These are phyloP conservation scores for Fomes fomentarius DNA, from an alignment of 1,284 basidiomycete genomes.

Conservation along the genomic window DNA sequence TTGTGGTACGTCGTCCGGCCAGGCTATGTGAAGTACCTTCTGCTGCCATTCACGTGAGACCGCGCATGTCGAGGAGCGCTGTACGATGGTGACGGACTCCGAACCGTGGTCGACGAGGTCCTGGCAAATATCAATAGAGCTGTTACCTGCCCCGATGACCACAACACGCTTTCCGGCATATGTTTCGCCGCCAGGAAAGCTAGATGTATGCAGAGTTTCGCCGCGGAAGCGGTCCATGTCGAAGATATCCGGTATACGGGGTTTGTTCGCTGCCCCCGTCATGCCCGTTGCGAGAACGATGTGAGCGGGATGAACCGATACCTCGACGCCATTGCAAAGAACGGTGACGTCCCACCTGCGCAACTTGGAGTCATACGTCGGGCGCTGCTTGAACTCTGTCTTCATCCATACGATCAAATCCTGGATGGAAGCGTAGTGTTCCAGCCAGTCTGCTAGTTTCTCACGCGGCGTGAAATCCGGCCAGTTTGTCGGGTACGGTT, in stretches of 20 bases:
- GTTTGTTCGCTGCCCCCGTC: slow-evolving; percentile 52
- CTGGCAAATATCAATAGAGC: slow-evolving; percentile 47
- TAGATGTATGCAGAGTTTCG: slow-evolving; percentile 43
- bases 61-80: slow-evolving; percentile 33
- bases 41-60: slow-evolving; percentile 33
- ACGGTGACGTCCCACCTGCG: slow-evolving; percentile 56
- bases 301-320: slow-evolving; percentile 54
- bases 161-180: slow-evolving; percentile 49
- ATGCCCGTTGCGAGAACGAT: slow-evolving; percentile 65
- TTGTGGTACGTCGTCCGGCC: slow-evolving; percentile 43
- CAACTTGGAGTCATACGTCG: slow-evolving; percentile 40
- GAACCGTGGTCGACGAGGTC: slow-evolving; percentile 46
- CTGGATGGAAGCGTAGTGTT: slow-evolving; percentile 60
- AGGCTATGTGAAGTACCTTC: slow-evolving; percentile 29
- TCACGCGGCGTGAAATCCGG: slow-evolving; percentile 31
- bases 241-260: slow-evolving; percentile 47
- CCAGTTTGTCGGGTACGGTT: slow-evolving; percentile 35
- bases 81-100: slow-evolving; percentile 33
- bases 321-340: slow-evolving; percentile 40
- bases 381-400: slow-evolving; percentile 38
- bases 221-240: slow-evolving; percentile 43
- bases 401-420: slow-evolving; percentile 68
- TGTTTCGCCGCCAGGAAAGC: slow-evolving; percentile 42
- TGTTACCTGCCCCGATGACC: slow-evolving; percentile 53
- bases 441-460: slow-evolving; percentile 64